Conservation (phyloP, 208 protist species). For the Leishmania amazonensis region DNA sequence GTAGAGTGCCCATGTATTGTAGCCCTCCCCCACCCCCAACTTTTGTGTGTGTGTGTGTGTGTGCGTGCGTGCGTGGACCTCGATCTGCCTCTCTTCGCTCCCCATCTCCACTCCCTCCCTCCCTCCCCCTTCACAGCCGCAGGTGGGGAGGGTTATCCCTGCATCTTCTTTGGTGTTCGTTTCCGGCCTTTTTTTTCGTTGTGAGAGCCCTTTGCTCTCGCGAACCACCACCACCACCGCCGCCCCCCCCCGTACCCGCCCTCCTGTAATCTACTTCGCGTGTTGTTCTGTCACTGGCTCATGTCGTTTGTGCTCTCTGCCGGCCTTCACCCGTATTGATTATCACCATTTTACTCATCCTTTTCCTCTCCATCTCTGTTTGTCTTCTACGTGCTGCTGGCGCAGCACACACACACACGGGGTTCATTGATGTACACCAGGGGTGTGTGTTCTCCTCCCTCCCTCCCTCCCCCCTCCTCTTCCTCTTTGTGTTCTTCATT, state of each 20-base stretch:
- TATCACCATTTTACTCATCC: too few species aligned
- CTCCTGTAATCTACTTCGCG: too few species aligned
- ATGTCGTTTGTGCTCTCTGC: background rate
- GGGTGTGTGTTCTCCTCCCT: background rate
- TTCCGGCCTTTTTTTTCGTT: background rate
- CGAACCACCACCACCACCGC: too few species aligned
- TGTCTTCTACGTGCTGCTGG: background rate
- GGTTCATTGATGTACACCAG: background rate
- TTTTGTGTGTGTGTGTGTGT: background rate
- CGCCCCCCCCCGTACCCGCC: too few species aligned
- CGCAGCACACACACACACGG: too few species aligned
- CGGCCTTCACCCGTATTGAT: background rate
- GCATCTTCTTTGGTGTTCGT: too few species aligned
- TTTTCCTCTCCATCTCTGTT: background rate
- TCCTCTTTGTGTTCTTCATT: background rate
- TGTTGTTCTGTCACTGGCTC: too few species aligned
- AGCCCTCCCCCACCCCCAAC: background rate
- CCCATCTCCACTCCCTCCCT: background rate
- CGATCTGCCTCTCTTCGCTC: background rate
- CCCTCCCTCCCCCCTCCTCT: rapidly evolving
- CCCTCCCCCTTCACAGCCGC: background rate
- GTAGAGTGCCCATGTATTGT: background rate
- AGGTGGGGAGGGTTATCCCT: too few species aligned
- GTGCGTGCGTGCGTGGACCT: background rate
- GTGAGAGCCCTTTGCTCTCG: too few species aligned